Evolutionary conservation across 768 basidiomycete genomes (phyloP).

Genomic region (Podaxis sp.): DNA sequence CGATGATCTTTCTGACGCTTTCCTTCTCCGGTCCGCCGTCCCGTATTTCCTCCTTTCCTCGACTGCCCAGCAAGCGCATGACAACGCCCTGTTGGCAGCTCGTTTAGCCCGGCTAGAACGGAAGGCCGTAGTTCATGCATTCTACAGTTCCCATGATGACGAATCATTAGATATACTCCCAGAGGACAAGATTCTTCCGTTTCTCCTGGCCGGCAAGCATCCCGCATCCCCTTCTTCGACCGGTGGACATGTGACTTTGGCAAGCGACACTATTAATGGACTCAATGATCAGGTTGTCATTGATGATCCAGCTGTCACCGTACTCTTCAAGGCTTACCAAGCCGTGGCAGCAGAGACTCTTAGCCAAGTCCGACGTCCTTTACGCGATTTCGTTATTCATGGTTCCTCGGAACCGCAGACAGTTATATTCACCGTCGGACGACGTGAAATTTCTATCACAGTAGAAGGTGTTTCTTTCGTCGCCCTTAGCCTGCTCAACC

Average conservation of each 20-base stretch:
- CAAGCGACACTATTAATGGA: constrained; percentile 15
- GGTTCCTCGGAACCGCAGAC: constrained; percentile 62
- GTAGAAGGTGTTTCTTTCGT: constrained; percentile 64
- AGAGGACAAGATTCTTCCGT: constrained; percentile 57
- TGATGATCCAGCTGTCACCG: constrained; percentile 25
- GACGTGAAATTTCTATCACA: constrained; percentile 32
- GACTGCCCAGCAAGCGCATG: constrained; percentile 78
- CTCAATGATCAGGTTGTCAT: constrained; percentile 17
- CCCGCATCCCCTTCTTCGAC: constrained; percentile 33
- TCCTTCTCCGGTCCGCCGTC: constrained; percentile 74
- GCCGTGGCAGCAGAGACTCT: constrained; percentile 65
- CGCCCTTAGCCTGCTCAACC: constrained; percentile 64
- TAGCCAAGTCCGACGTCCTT: constrained; percentile 56
- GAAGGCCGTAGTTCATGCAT: constrained; percentile 84
- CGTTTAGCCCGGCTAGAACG: constrained; percentile 68
- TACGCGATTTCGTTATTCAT: constrained; percentile 49
- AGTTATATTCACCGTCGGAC: constrained; percentile 71
- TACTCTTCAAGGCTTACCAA: constrained; percentile 62
- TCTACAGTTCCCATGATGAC: constrained; percentile 46
- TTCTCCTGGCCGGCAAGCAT: constrained; percentile 50
- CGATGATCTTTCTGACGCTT: constrained; percentile 69
- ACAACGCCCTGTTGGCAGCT: constrained; percentile 85
- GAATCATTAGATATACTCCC: constrained; percentile 48
- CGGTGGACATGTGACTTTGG: constrained; percentile 30
- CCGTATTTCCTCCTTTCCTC: constrained; percentile 83